Evolutionary conservation across 768 basidiomycete species (phyloP).

Genomic region (Tricholoma terreum): DNA sequence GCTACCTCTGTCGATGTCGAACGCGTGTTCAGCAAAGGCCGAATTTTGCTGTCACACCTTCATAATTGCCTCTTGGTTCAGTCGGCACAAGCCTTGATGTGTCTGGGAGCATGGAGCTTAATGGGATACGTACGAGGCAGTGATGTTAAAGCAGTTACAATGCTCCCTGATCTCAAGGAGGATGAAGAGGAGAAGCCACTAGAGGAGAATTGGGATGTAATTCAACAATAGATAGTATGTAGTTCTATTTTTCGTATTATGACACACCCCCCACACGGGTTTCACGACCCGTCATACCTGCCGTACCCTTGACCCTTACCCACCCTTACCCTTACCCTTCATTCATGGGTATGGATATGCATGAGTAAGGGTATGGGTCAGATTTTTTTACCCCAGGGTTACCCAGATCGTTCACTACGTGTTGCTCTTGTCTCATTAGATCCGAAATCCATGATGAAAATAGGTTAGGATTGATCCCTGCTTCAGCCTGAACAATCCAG

Average conservation of each 20-base stretch:
- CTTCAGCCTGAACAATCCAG: no score
- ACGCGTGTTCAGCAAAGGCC: conserved; percentile 10
- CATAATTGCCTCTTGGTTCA: conserved; percentile 2
- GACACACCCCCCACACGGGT: not conserved
- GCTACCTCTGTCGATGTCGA: conserved; percentile 28
- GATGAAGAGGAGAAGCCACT: conserved; percentile 5
- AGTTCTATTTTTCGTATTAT: not conserved
- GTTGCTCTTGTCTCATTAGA: no score
- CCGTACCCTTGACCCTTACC: not conserved
- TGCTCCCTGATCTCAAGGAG: conserved; percentile 1
- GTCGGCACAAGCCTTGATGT: conserved; percentile 1
- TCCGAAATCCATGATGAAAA: no score
- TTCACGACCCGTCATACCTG: not conserved
- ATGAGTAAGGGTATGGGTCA: not conserved
- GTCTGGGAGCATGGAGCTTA: conserved; percentile 21
- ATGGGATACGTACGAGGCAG: conserved; percentile 9
- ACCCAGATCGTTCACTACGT: not conserved
- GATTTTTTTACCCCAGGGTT: not conserved
- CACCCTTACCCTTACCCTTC: not conserved
- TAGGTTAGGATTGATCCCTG: no score
- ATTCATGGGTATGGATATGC: not conserved
- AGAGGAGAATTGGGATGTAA: conserved; percentile 3
- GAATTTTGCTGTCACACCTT: conserved; percentile 8
- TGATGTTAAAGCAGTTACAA: conserved; percentile 11
- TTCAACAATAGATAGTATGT: not conserved